Base-by-base conservation (phyloP, 2,329 filamentous ascomycete species). In the Grosmannia penicillata region DNA sequence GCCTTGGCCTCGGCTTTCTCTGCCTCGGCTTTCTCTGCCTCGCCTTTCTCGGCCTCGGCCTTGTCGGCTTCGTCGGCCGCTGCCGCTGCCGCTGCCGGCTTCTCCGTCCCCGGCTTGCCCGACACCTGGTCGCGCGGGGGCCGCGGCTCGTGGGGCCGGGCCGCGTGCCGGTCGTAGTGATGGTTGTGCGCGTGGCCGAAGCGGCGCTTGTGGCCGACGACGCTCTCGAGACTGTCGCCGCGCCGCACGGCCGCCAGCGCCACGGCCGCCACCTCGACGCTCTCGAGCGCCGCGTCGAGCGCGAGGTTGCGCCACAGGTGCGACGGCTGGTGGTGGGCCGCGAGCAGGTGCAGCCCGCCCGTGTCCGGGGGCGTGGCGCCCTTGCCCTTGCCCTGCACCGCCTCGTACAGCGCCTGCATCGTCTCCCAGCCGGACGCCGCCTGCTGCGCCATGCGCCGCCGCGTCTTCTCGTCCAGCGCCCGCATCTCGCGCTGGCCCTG, bases 401-500 rank as follows among this genome's bases (percentile, higher is more conserved):
- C 45, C 21, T 54, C 51, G 45, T 57, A 60, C 10, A 69, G 51
- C 38, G 58, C 47, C 32, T 56, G 48, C 50, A 68, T 54, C 1
- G 62, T 51, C 21, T 51, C 47, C 62, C 65, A 70, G 13, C 62
- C 63, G 13, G 53, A 46, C 2, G 53, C 45, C 1, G 63, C 57
- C 10, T 55, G 51, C 43, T 62, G 44, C 40, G 47, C 40, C 7
- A 49, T 36, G 8, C 40, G 41, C 23, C 46, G 51, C 24, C 49
- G 49, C 26, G 65, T 58, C 10, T 52, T 47, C 1, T 51, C 47
- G 5, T 47, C 39, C 1, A 71, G 46, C 0, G 42, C 47, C 0
- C 49, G 39, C 4, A 60, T 37, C 33, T 73, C 68, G 4, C 63
- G 56, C 43, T 68, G 65, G 1, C 72, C 75, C 49, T 79, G 72